Evolutionary conservation across 2,329 filamentous ascomycete species (phyloP), one percentile per base, ranked within the genome.

Genomic region (Epichloe festucae): DNA sequence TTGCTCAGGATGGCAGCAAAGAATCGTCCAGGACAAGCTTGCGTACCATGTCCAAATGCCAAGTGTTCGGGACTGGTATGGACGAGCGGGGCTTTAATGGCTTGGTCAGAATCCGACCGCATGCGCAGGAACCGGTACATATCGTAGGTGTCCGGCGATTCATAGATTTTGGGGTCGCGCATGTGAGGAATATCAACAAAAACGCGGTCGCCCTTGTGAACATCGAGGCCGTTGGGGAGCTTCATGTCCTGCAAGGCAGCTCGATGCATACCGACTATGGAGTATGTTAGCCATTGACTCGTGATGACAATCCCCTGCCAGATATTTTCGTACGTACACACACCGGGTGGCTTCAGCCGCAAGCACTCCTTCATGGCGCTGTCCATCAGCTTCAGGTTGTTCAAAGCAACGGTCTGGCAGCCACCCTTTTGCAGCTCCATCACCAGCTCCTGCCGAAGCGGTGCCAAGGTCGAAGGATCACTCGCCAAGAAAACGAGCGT

Each of bases 111-210:
- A 14, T 41, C 31, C 34, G 43, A 46, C 12, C 50, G 50, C 53
- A 54, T 54, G 14, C 53, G 53, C n/a, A 47, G n/a, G 15, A 54
- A 54, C 15, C 53, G 53, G 39, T 54, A 52, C 39, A 54, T 45
- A 14, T 54, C 53, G n/a, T 45, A 54, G 31, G 40, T 48, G n/a
- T 54, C 44, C 2, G 53, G 53, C 15, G 44, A 47, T 41, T 54
- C 43, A 34, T 54, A 54, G 34, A 54, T 7, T 21, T 35, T 15
- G 39, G 50, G 31, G 27, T 54, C 53, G 8, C 48, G 53, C 53
- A 54, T 54, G 40, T 52, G 53, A 12, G 53, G 47, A 45, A 52
- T 52, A 27, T 54, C 53, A 7, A 54, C 50, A 46, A 54, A 54
- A 4, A 54, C 53, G 14, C 53, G 50, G 31, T 54, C 53, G 23